Conservation (phyloP, 495 filamentous ascomycete species). For the Penicillium cinerascens region DNA sequence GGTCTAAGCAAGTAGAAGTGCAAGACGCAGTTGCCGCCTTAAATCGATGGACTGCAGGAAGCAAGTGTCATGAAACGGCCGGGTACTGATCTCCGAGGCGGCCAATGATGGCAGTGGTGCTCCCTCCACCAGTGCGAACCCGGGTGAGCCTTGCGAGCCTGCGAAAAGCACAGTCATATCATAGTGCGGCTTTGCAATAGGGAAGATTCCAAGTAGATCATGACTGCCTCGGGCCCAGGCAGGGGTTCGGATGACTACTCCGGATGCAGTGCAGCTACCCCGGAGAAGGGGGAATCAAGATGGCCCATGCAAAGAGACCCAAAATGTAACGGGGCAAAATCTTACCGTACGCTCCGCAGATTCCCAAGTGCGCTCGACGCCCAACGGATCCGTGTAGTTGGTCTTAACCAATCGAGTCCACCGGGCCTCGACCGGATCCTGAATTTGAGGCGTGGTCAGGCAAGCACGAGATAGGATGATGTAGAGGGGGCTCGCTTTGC, state of each 20-base stretch:
- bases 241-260: neutral
- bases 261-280: neutral
- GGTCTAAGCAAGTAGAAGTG: neutral
- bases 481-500: neutral
- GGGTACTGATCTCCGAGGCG: neutral
- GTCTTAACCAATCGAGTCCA: conserved; percentile 72
- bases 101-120: neutral
- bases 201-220: neutral
- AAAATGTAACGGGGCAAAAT: conserved; percentile 6
- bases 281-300: neutral
- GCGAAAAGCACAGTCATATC: neutral
- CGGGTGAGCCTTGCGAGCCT: neutral
- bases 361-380: conserved; percentile 72
- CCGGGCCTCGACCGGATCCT: conserved; percentile 58
- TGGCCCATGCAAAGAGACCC: neutral
- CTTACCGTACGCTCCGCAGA: conserved; percentile 66
- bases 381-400: conserved; percentile 69
- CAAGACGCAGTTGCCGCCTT: neutral
- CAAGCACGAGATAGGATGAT: neutral
- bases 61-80: neutral
- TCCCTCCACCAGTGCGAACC: neutral
- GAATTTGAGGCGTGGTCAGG: conserved; percentile 8
- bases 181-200: conserved; percentile 1
- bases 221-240: neutral
- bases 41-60: too few relatives aligned